phyloP scores from a whole-genome alignment of 345 rosid genomes.

The Aegle marmelos region DNA sequence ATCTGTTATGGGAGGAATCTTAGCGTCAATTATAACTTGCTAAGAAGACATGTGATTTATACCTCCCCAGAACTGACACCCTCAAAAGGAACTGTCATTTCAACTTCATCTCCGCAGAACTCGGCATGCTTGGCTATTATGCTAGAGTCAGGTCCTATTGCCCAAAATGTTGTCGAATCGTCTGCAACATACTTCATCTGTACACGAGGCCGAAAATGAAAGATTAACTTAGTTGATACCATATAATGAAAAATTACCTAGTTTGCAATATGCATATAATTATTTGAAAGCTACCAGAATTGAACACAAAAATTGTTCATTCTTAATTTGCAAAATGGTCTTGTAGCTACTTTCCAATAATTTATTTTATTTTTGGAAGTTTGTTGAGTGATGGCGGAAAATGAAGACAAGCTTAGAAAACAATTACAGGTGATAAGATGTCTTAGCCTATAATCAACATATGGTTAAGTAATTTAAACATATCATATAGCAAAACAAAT shows the following conservation, averaged over 20 bases:
- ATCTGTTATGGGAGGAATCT: not conserved
- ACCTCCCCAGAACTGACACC: constrained; percentile 80
- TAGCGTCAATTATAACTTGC: not conserved
- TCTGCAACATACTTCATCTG: constrained; percentile 78
- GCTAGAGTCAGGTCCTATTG: constrained; percentile 69
- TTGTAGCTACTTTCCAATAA: not conserved
- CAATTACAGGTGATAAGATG: not conserved
- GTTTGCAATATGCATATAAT: not conserved
- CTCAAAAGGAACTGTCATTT: constrained; percentile 91
- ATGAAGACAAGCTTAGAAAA: not conserved
- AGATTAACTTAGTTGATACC: not conserved
- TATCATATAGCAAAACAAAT: not conserved
- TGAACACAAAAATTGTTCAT: not conserved
- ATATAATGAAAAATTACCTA: not conserved
- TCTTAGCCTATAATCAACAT: not conserved
- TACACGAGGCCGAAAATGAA: not conserved
- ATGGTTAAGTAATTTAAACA: not conserved
- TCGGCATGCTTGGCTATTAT: constrained; percentile 73
- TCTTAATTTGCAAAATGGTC: constrained; percentile 2
- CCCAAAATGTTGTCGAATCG: constrained; percentile 95
- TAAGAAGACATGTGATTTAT: constrained; percentile 8
- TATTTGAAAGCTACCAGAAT: not conserved
- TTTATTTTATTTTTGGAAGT: not conserved
- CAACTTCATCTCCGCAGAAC: constrained; percentile 80
- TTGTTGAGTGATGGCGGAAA: constrained; percentile 8